phyloP scores from a whole-genome alignment of 306 rosid genomes.

The Myrica gale region DNA sequence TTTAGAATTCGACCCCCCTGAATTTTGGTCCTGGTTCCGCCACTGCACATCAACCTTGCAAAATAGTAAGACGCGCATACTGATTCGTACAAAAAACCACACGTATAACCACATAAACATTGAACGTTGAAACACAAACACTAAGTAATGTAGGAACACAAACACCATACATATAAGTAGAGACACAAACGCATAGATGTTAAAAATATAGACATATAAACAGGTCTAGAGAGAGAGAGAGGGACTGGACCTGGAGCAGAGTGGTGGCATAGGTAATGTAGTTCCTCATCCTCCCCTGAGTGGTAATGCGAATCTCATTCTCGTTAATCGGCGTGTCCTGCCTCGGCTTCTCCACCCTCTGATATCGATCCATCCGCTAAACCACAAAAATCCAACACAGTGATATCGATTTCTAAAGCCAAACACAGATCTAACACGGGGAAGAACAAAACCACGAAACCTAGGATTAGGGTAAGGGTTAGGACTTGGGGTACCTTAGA shows the following conservation, averaged over 20 bases:
- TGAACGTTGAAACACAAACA: not conserved
- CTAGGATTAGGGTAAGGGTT: conserved; percentile 6
- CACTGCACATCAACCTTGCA: not conserved
- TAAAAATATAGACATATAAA: not conserved
- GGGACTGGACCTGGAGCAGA: conserved; percentile 22
- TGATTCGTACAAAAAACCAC: not conserved
- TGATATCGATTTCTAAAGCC: not conserved
- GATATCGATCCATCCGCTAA: conserved; percentile 30
- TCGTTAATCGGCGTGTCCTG: conserved; percentile 24
- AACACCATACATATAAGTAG: too few species aligned
- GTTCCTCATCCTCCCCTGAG: conserved; percentile 35
- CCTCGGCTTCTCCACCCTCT: conserved; percentile 31
- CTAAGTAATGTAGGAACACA: not conserved
- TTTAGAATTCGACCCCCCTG: too few species aligned
- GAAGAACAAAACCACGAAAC: not conserved
- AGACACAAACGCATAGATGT: too few species aligned
- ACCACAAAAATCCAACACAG: not conserved
- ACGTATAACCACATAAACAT: not conserved
- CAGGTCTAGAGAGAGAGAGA: not conserved
- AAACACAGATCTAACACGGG: not conserved
- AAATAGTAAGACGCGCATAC: not conserved
- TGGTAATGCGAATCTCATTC: conserved; percentile 24
- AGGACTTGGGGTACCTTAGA: conserved; percentile 7
- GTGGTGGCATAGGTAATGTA: conserved; percentile 35
- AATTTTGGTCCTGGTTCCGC: too few species aligned